Evolutionary conservation across 306 rosid species (phyloP).

Genomic region (Vachellia pachyceras): DNA sequence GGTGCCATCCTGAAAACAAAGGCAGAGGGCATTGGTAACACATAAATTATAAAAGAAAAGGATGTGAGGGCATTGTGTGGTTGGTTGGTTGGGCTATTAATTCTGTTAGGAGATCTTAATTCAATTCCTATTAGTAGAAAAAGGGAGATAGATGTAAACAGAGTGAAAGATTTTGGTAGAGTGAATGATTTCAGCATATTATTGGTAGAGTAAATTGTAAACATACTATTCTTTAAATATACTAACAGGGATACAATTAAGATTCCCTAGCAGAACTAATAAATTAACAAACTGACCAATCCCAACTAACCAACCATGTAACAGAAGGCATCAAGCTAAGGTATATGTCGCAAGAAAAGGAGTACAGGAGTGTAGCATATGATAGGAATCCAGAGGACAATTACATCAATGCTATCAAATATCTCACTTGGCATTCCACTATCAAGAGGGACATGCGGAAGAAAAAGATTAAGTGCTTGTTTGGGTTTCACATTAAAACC

Average conservation of each 20-base stretch:
- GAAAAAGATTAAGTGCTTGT: too few relatives aligned
- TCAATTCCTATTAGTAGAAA: neutral
- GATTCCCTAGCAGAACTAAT: neutral
- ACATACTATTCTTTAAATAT: neutral
- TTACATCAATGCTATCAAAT: too few relatives aligned
- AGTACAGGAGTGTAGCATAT: neutral
- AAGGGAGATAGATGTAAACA: neutral
- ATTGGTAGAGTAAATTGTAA: neutral
- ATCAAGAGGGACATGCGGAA: too few relatives aligned
- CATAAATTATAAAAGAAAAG: neutral
- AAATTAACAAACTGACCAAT: neutral
- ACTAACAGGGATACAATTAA: neutral
- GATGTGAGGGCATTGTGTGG: neutral
- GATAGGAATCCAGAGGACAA: too few relatives aligned
- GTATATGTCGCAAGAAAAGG: neutral
- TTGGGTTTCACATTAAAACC: too few relatives aligned
- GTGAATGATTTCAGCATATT: neutral
- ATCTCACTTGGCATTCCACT: too few relatives aligned
- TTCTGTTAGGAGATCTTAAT: neutral
- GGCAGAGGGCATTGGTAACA: neutral
- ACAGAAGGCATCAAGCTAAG: neutral
- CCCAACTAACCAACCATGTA: neutral
- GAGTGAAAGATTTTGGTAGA: neutral
- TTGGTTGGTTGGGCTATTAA: neutral
- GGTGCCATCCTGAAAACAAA: slow-evolving; percentile 91